Evolutionary conservation across 2,329 filamentous ascomycete species (phyloP), one percentile per base, ranked within the genome.

Genomic region (Clarireedia sp.): DNA sequence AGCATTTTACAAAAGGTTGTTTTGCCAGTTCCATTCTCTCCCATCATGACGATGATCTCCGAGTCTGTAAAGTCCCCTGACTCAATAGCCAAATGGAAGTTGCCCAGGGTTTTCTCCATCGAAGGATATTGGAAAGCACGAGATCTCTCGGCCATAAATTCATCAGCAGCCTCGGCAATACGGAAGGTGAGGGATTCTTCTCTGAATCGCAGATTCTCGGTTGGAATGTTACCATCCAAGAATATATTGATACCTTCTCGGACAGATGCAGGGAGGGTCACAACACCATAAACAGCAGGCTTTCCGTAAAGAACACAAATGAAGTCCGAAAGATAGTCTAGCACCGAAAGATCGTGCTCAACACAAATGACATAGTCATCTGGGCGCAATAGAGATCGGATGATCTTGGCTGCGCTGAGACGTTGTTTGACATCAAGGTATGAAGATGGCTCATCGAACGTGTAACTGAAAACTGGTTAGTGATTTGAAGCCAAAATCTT

Each of bases 191-290:
- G 78, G 57, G 90, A 95, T 70, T 99, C 94, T 56, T 97, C 91
- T 67, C 94, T 87, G 87, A 99, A 97, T 66, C 94, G 90, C 75
- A 99, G 74, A 75, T 99, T 99, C 76, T 99, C 94, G 2, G 94
- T 97, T 19, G 94, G 94, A 57, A 97, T 96, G 73, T 97, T 90
- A 63, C 94, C 94, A 67, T 99, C 94, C 55, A 99, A 79, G 85
- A 97, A 99, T 71, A 97, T 95, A 71, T 96, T 97, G 84, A 97
- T 96, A 73, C 91, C 94, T 82, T 99, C 94, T 69, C 94, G 90
- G 58, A 99, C 94, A 3, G 94, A 97, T 67, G 94, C 82, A 50
- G 94, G 94, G 21, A 97, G 82, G 24, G 94, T 97, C 48, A 99
- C 94, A 50, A 99, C 94, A 84, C 94, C 94, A 67, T 99, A 99